Evolutionary conservation across 1,139 yeast genomes (phyloP).

Genomic region (Candida labiduridarum): DNA sequence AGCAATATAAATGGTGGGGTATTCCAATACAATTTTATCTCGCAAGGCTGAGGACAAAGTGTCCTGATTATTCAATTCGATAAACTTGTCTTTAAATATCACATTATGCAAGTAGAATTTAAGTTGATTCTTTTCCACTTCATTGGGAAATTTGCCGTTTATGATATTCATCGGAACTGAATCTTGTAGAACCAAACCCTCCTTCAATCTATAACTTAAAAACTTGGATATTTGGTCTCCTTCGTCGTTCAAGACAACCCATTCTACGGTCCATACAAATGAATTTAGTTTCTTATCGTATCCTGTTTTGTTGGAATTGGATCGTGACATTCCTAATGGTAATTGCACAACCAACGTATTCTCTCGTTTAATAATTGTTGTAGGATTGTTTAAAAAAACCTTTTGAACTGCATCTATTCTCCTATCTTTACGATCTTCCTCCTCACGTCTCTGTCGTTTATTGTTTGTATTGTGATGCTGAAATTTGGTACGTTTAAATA

Average conservation of each 20-base stretch:
- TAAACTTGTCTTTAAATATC: conserved; percentile 24
- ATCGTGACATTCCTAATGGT: conserved; percentile 80
- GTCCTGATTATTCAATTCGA: conserved; percentile 23
- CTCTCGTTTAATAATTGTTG: conserved; percentile 32
- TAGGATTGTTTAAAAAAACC: conserved; percentile 27
- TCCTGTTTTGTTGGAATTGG: conserved; percentile 66
- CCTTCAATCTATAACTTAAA: conserved; percentile 51
- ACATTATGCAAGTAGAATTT: conserved; percentile 39
- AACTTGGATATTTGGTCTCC: conserved; percentile 30
- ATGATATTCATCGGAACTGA: conserved; percentile 44
- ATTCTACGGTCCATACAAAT: conserved; percentile 82
- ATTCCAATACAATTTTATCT: conserved; percentile 69
- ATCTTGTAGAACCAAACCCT: conserved; percentile 32
- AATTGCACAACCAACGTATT: conserved; percentile 46
- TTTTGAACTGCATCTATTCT: conserved; percentile 26
- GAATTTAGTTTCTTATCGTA: conserved; percentile 67
- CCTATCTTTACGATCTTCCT: conserved; percentile 24
- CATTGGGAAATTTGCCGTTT: conserved; percentile 17
- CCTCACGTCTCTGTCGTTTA: conserved; percentile 28
- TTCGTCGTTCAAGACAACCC: conserved; percentile 48
- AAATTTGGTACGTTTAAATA: conserved; percentile 31
- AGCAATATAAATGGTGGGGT: conserved; percentile 66
- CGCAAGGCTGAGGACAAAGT: conserved; percentile 48
- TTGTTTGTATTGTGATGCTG: conserved; percentile 16
- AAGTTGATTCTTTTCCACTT: conserved; percentile 24